Base-by-base conservation (phyloP, 495 filamentous ascomycete genomes). In the Podospora bellae-mahoneyi region DNA sequence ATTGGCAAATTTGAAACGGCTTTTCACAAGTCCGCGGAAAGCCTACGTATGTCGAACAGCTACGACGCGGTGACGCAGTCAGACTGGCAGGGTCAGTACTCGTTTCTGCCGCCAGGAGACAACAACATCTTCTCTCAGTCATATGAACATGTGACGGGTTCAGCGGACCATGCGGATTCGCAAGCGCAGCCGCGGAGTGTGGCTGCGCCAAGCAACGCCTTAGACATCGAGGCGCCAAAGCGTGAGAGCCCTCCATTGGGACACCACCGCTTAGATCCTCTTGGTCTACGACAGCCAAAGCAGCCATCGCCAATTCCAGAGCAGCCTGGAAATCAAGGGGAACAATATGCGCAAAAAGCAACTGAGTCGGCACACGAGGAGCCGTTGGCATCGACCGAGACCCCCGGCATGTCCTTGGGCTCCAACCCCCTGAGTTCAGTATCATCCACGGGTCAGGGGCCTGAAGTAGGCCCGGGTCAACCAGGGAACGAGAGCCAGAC, bases 1-100 rank as follows among this genome's bases (percentile, higher is more conserved):
- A 78, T 78, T 72, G 84, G 80, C 80, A 87, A 85, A 79, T 82
- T 84, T 71, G 82, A 84, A 76, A 81, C 79, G 73, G 71, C 80
- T 69, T 84, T 84, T 75, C 78, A 81, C 66, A 83, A 83, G 72
- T 70, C 82, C 62, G 76, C 81, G 66, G 78, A 81, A 68, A 79
- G 78, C 78, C 77, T 82, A 84, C 85, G 85, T 80, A 87, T 87
- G 85, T 86, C 85, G 83, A 85, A 82, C 82, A 80, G 83, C 75
- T 81, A 79, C 76, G 82, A 83, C 77, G 66, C 80, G 66, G 81
- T 82, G 72, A 83, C 85, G 78, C 84, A 86, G 82, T 81, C 85
- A 73, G 84, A 87, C 80, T 87, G 85, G 85, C 84, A 82, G 73
- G 81, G 84, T 73, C 83, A 83, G 73, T 86, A 85, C 76, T 83